Percentiles rank a stretch among this genome's conserved stretches.
Evolutionary conservation across 2,329 filamentous ascomycete species (phyloP).

Genomic region (Aspergillus sergii): DNA sequence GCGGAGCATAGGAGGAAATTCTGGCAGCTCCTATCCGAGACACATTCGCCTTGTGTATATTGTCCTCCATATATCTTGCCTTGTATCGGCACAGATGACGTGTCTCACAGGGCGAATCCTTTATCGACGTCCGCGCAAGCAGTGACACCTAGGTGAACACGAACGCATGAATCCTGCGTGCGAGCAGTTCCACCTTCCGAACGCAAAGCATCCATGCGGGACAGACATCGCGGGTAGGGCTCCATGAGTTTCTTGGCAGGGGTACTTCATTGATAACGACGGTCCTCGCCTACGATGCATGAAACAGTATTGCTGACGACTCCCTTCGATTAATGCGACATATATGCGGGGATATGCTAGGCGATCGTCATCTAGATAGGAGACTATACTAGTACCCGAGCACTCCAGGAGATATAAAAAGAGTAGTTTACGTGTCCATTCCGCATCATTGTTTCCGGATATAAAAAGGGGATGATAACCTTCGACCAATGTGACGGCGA

Average conservation of each 20-base stretch:
- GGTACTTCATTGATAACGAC: not conserved
- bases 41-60: not conserved
- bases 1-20: not conserved
- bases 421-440: not conserved
- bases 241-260: constrained; percentile 2
- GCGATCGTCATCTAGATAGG: not conserved
- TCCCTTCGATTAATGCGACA: not conserved
- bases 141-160: not conserved
- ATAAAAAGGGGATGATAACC: not conserved
- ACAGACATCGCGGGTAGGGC: not conserved
- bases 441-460: not conserved
- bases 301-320: not conserved
- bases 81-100: not conserved
- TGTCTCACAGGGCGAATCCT: not conserved
- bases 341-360: not conserved
- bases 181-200: not conserved
- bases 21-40: not conserved
- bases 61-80: not conserved
- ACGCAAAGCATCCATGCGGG: not conserved
- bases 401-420: not conserved
- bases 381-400: not conserved
- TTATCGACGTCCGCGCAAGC: not conserved
- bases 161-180: not conserved
- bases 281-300: not conserved
- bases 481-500: not conserved